A percentile compares a stretch with the other conserved stretches of the same genome.
phyloP scores from a whole-genome alignment of 495 filamentous ascomycete species.

The Tuber umbilicatum region DNA sequence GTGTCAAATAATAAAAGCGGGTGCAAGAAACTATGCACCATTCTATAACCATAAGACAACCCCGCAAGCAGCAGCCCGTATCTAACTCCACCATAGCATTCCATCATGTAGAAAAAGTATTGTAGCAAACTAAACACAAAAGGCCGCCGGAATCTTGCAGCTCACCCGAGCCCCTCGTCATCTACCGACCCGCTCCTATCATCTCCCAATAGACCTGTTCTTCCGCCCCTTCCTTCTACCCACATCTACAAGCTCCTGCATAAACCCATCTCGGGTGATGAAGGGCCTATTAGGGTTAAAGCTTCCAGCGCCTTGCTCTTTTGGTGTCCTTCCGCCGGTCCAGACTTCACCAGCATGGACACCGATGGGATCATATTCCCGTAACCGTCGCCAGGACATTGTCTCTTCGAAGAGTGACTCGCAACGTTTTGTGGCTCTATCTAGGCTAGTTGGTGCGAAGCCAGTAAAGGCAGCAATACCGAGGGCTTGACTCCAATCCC shows the following conservation, averaged over 20 bases:
- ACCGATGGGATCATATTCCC: background rate
- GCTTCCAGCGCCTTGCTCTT: background rate
- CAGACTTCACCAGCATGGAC: constrained; percentile 12
- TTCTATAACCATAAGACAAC: background rate
- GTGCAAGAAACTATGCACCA: background rate
- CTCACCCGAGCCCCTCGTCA: background rate
- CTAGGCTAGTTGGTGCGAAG: constrained; percentile 12
- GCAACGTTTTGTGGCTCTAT: constrained; percentile 18
- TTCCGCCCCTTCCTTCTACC: background rate
- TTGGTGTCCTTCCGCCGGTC: constrained; percentile 13
- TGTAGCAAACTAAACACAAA: background rate
- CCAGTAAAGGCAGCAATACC: constrained; percentile 23
- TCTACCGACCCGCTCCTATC: background rate
- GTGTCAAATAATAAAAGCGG: background rate
- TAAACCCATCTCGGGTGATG: constrained; percentile 17
- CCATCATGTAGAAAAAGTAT: background rate
- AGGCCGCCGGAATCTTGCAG: background rate
- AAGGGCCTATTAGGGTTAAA: background rate
- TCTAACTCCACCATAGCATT: background rate
- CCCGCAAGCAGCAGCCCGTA: background rate
- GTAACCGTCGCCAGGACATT: constrained; percentile 25
- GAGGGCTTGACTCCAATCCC: constrained; percentile 31
- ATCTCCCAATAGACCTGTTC: background rate
- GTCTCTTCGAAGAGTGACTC: constrained; percentile 17
- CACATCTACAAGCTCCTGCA: constrained; percentile 9